These are phyloP conservation scores for Peronospora destructor DNA, from an alignment of 352 stramenopile genomes.

Conservation along the genomic window DNA sequence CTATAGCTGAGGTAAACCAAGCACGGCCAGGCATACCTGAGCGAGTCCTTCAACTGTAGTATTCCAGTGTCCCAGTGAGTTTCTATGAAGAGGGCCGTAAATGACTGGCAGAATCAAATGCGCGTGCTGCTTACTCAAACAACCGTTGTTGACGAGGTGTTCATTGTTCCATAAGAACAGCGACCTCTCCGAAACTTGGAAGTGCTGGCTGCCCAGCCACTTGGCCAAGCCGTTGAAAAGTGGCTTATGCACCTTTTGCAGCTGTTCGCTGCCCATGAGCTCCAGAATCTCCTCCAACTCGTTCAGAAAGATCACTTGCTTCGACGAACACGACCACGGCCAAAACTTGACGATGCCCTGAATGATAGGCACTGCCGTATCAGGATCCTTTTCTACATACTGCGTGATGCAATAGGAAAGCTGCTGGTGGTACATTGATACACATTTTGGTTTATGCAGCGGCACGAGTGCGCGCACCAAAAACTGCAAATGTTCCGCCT, in stretches of 20 bases:
- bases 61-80: constrained; percentile 94
- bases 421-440: constrained; percentile 97
- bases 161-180: constrained; percentile 99
- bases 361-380: constrained; percentile 94
- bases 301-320: constrained; percentile 96
- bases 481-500: constrained; percentile 96
- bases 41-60: constrained; percentile 93
- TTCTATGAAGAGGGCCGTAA: constrained; percentile 85
- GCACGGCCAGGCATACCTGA: constrained; percentile 31
- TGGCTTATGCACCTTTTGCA: constrained; percentile 67
- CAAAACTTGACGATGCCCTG: constrained; percentile 93
- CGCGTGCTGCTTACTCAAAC: constrained; percentile 90
- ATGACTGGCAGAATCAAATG: constrained; percentile 92
- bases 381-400: constrained; percentile 98
- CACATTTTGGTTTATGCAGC: constrained; percentile 96
- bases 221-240: constrained; percentile 78
- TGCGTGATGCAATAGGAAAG: constrained; percentile 99
- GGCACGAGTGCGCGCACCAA: constrained; percentile 93
- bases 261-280: constrained; percentile 84
- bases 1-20: constrained; percentile 5
- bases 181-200: constrained; percentile 94
- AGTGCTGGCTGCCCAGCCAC: constrained; percentile 92
- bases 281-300: constrained; percentile 99
- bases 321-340: constrained; percentile 91
- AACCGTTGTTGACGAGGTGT: constrained; percentile 93